Percentiles rank a stretch among this genome's conserved stretches.
These are phyloP conservation scores for Cyphellophora europaea DNA, from an alignment of 2,329 filamentous ascomycete genomes.

Conservation along the genomic window DNA sequence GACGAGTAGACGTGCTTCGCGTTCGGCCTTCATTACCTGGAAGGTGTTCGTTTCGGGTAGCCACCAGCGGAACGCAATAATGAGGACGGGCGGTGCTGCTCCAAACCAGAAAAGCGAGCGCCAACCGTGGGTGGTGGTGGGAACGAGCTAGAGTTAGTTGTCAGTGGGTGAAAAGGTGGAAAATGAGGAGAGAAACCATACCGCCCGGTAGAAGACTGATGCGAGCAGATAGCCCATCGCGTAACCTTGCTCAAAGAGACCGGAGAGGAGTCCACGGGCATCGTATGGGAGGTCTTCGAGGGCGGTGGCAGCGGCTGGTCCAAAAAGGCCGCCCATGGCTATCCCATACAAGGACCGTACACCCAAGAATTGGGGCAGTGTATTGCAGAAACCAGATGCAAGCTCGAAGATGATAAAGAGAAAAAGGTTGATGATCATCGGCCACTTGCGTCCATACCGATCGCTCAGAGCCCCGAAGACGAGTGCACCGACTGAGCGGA, in stretches of 20 bases:
- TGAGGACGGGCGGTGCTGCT: conserved; percentile 65
- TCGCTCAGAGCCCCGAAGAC: conserved; percentile 45
- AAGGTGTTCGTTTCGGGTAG: conserved; percentile 73
- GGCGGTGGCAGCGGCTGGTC: conserved; percentile 51
- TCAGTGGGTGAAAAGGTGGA: neutral
- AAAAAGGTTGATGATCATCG: conserved; percentile 49
- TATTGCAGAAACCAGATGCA: conserved; percentile 49
- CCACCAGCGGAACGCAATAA: conserved; percentile 67
- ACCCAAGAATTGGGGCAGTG: conserved; percentile 48
- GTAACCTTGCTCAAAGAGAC: conserved; percentile 54
- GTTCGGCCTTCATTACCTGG: conserved; percentile 22
- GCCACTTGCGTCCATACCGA: conserved; percentile 47
- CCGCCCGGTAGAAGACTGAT: conserved; percentile 39
- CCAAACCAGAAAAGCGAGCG: conserved; percentile 83
- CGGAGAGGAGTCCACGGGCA: conserved; percentile 50
- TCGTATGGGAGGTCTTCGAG: conserved; percentile 50
- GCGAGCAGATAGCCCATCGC: conserved; percentile 53
- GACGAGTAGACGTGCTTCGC: conserved; percentile 8
- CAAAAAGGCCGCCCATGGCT: conserved; percentile 54
- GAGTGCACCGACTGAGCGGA: conserved; percentile 48
- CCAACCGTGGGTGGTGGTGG: conserved; percentile 72
- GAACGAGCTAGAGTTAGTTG: conserved; percentile 23
- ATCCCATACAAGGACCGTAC: conserved; percentile 52
- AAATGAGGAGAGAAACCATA: neutral
- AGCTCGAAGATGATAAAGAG: conserved; percentile 52